Evolutionary conservation across 2,329 filamentous ascomycete species (phyloP), one percentile per base, ranked within the genome.

Genomic region (Drechslera avenae): DNA sequence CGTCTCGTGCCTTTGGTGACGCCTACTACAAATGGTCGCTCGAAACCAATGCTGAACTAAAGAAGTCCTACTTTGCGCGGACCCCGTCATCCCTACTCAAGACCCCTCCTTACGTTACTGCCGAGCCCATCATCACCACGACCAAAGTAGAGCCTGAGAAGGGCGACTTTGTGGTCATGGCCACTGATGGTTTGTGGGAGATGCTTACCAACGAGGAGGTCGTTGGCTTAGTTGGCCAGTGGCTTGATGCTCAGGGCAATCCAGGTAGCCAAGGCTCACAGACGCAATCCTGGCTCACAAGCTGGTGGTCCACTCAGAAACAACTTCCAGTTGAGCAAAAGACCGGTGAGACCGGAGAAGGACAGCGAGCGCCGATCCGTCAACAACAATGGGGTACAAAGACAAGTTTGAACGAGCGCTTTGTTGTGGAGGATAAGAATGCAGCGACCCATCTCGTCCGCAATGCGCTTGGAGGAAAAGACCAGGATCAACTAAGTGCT

Each of bases 161-260:
- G 56, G 92, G 93, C 37, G 94, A 99, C 71, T 99, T 99, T 66
- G 81, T 99, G 10, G 93, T 99, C 55, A 87, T 99, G 81, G 94
- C 94, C 17, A 97, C 94, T 0, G 94, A 99, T 70, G 94, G 94
- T 3, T 81, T 99, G 1, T 99, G 94, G 94, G 94, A 99, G 76
- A 97, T 97, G 94, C 81, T 99, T 55, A 97, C 91, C 39, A 99
- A 97, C 66, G 94, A 99, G 71, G 94, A 99, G 78, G 94, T 97
- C 1, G 89, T 99, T 42, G 94, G 94, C 0, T 84, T 99, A 2
- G 94, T 99, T 4, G 95, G 93, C 13, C 91, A 96, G 73, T 99
- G 94, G 94, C 85, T 99, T 39, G 94, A 99, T 73, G 85, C 84
- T 17, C 89, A 97, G 71, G 77, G 62, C 57, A 73, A 44, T 56